Conservation (phyloP, 2,329 filamentous ascomycete species). For the Diaporthe destruens region DNA sequence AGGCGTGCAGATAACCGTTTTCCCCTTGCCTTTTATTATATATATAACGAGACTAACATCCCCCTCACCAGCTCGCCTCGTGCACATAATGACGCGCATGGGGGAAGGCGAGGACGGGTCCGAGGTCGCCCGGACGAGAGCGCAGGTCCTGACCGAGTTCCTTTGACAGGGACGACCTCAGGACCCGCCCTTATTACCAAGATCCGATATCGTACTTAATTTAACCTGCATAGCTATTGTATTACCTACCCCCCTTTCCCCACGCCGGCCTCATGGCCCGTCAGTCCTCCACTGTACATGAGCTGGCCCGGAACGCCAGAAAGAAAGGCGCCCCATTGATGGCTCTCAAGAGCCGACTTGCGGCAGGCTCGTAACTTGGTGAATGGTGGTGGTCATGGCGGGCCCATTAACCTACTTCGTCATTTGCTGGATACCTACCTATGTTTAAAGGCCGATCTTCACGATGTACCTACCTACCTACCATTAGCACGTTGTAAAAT, state of each 20-base stretch:
- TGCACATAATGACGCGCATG: conserved; percentile 73
- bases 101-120: conserved; percentile 65
- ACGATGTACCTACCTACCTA: not conserved
- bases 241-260: not conserved
- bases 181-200: too few relatives aligned
- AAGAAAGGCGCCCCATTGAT: not conserved
- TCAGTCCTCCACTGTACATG: not conserved
- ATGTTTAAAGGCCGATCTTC: not conserved
- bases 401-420: not conserved
- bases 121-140: conserved; percentile 70
- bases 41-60: too few relatives aligned
- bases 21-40: too few relatives aligned
- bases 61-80: conserved; percentile 65
- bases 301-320: not conserved
- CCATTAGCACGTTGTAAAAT: not conserved
- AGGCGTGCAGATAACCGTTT: not conserved
- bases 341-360: not conserved
- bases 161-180: conserved; percentile 46
- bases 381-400: not conserved
- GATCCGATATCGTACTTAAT: not conserved
- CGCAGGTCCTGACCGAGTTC: conserved; percentile 69
- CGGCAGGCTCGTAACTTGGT: too few relatives aligned
- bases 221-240: conserved; percentile 8
- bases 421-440: not conserved
- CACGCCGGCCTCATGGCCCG: not conserved